Percentiles rank a stretch among this genome's conserved stretches.
Conservation (phyloP, 345 rosid species). For the Eucalyptus pauciflora region DNA sequence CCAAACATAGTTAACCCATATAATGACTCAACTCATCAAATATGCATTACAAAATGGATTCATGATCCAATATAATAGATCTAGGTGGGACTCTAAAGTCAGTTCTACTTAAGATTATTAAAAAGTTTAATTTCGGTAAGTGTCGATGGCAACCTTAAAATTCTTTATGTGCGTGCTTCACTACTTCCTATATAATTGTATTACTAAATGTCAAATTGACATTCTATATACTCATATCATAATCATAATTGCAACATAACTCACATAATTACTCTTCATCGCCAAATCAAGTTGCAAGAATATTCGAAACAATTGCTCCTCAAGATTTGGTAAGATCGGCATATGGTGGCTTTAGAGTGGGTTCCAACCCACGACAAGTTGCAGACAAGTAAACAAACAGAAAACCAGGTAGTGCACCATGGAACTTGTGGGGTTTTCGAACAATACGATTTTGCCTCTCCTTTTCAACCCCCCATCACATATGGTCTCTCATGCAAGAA, state of each 20-base stretch:
- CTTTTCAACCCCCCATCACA: not conserved
- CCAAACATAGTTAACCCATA: rapidly evolving
- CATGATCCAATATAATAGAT: not conserved
- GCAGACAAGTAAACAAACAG: not conserved
- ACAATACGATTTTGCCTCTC: not conserved
- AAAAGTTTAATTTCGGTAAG: not conserved
- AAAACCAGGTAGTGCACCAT: not conserved
- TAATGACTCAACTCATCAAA: not conserved
- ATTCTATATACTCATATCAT: not conserved
- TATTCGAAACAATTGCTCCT: not conserved
- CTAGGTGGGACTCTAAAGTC: not conserved
- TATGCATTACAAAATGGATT: not conserved
- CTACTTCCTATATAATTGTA: not conserved
- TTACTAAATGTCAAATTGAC: not conserved
- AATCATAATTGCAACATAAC: not conserved
- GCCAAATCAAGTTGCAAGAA: not conserved
- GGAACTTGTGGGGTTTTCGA: not conserved
- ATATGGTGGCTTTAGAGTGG: not conserved
- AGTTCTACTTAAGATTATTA: not conserved
- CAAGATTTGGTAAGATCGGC: not conserved
- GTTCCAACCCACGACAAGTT: not conserved
- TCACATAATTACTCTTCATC: not conserved
- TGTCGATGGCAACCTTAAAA: not conserved
- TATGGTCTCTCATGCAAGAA: not conserved
- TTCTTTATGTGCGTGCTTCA: not conserved